Conservation (phyloP, 805 yeast genomes). For the Candida michaelii region DNA sequence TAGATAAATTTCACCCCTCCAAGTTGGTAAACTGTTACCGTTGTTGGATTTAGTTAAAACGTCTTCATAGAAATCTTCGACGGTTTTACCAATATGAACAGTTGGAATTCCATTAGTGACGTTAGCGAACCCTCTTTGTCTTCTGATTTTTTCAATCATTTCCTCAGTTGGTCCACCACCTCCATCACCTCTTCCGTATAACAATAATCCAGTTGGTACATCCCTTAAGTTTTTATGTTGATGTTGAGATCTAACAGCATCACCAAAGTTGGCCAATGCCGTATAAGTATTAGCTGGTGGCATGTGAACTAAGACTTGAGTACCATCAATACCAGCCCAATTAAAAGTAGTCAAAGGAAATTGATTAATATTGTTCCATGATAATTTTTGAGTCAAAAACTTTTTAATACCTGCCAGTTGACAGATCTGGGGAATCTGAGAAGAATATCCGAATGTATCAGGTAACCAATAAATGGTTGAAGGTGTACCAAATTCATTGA, state of each 20-base stretch:
- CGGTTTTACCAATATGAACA: conserved; percentile 72
- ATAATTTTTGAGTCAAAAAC: conserved; percentile 88
- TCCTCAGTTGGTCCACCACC: conserved; percentile 98
- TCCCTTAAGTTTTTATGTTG: conserved; percentile 84
- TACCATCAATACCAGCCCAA: conserved; percentile 94
- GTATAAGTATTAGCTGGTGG: conserved; percentile 97
- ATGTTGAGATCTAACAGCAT: conserved; percentile 72
- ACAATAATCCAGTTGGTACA: conserved; percentile 75
- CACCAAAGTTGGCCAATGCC: conserved; percentile 90
- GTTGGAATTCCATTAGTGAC: conserved; percentile 84
- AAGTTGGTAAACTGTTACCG: conserved; percentile 72
- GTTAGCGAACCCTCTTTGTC: conserved; percentile 85
- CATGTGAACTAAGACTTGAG: conserved; percentile 94
- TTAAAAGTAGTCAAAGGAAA: conserved; percentile 91
- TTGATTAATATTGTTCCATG: conserved; percentile 92
- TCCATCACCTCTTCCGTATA: conserved; percentile 96
- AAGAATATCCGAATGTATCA: conserved; percentile 94
- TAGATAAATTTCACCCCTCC: conserved; percentile 92
- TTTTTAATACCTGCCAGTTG: conserved; percentile 81
- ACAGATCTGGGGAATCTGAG: conserved; percentile 92
- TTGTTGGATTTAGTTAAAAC: conserved; percentile 60
- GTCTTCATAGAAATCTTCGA: conserved; percentile 76
- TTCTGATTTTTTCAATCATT: conserved; percentile 88
- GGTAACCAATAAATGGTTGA: conserved; percentile 91
- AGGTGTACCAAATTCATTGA: conserved; percentile 72